Conservation (phyloP, 2,329 filamentous ascomycete species). For the Penicillium sp. region DNA sequence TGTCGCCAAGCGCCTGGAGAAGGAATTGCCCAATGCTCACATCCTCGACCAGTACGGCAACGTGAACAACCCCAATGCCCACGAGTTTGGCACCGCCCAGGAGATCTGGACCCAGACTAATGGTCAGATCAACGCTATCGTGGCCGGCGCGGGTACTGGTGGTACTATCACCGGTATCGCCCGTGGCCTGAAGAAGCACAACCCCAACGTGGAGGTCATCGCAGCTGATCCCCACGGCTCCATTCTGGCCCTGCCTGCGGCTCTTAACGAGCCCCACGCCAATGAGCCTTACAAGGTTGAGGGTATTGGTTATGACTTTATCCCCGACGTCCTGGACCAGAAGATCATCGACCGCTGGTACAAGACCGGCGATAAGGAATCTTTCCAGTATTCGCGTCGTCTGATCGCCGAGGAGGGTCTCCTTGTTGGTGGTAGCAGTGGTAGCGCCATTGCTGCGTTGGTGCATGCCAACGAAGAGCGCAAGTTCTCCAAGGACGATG, state of each 20-base stretch:
- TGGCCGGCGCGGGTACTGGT: conserved; percentile 93
- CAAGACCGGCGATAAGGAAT: conserved; percentile 93
- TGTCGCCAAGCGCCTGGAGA: conserved; percentile 85
- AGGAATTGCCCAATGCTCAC: conserved; percentile 95
- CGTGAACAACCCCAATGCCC: conserved; percentile 86
- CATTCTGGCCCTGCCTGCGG: conserved; percentile 81
- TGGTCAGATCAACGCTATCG: conserved; percentile 79
- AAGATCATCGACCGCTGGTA: conserved; percentile 89
- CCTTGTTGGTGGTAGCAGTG: conserved; percentile 90
- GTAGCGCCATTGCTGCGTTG: conserved; percentile 85
- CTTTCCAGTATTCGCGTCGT: conserved; percentile 86
- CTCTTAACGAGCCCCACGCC: conserved; percentile 77
- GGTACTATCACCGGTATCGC: conserved; percentile 93
- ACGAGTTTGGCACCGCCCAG: conserved; percentile 92
- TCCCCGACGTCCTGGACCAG: conserved; percentile 89
- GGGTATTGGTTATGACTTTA: conserved; percentile 98
- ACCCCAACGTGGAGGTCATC: conserved; percentile 81
- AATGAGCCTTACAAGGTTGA: conserved; percentile 96
- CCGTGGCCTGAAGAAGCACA: conserved; percentile 85
- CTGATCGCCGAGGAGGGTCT: conserved; percentile 94
- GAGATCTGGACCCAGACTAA: conserved; percentile 94
- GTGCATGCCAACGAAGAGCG: conserved; percentile 78
- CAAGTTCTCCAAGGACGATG: conserved; percentile 79
- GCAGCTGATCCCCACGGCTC: conserved; percentile 93
- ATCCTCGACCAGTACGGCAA: conserved; percentile 98